Conservation (phyloP, 345 rosid genomes). For the Hibiscus syriacus region DNA sequence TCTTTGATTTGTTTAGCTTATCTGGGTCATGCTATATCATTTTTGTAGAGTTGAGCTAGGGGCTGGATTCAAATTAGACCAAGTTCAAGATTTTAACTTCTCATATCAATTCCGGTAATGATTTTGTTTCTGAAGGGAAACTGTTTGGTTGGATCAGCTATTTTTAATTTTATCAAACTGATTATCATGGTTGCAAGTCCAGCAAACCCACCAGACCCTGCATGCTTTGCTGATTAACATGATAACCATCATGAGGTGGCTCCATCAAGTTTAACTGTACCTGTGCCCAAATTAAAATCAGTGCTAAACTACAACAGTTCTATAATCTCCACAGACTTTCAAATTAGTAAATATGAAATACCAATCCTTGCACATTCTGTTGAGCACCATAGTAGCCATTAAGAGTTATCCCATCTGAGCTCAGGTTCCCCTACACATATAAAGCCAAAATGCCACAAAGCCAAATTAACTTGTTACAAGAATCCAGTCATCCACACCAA, state of each 20-base stretch:
- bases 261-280: constrained; percentile 58
- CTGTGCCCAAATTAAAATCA: constrained; percentile 18
- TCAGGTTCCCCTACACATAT: constrained; percentile 33
- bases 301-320: background rate
- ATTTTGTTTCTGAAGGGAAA: background rate
- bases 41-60: background rate
- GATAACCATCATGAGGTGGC: constrained; percentile 61
- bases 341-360: constrained; percentile 11
- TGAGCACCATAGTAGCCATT: constrained; percentile 47
- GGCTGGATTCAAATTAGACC: background rate
- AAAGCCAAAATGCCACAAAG: constrained; percentile 2
- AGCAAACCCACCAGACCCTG: constrained; percentile 40
- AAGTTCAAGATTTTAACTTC: background rate
- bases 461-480: background rate
- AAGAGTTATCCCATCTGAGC: constrained; percentile 41
- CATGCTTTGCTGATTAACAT: constrained; percentile 45
- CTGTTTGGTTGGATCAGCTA: background rate
- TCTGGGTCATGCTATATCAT: background rate
- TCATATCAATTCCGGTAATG: background rate
- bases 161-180: background rate
- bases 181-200: background rate
- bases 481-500: background rate
- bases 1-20: background rate
- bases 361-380: constrained; percentile 53
- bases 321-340: background rate